These are phyloP conservation scores for Capronia epimyces DNA, from an alignment of 2,329 filamentous ascomycete species.

Conservation along the genomic window DNA sequence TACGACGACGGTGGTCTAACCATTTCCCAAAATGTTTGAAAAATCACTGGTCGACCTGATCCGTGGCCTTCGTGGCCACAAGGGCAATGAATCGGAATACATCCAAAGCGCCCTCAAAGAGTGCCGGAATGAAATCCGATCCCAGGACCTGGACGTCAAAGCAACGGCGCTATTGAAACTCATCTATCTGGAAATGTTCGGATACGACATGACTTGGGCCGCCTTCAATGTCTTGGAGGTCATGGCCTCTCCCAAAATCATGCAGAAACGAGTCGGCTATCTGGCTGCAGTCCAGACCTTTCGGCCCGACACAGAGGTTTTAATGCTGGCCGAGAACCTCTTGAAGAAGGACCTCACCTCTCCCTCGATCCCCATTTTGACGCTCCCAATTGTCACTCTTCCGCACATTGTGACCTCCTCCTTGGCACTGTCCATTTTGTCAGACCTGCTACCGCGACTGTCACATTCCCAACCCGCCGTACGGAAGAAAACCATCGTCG, in stretches of 20 bases:
- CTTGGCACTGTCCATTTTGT: slow-evolving; percentile 80
- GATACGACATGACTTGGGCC: slow-evolving; percentile 99
- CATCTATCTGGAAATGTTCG: slow-evolving; percentile 97
- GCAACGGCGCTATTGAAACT: slow-evolving; percentile 92
- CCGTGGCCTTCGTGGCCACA: slow-evolving; percentile 87
- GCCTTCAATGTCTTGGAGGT: slow-evolving; percentile 97
- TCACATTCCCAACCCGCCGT: slow-evolving; percentile 80
- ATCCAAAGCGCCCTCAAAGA: slow-evolving; percentile 90
- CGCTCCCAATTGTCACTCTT: slow-evolving; percentile 80
- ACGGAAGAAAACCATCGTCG: slow-evolving; percentile 93
- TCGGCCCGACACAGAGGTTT: slow-evolving; percentile 86
- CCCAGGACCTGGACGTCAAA: slow-evolving; percentile 95
- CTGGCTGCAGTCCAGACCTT: slow-evolving; percentile 94
- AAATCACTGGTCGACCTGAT: slow-evolving; percentile 99
- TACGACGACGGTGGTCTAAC: slow-evolving; percentile 1
- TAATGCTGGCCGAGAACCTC: slow-evolving; percentile 95
- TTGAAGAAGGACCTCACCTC: slow-evolving; percentile 76
- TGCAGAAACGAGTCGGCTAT: slow-evolving; percentile 93
- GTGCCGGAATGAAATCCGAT: slow-evolving; percentile 87
- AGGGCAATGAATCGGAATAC: slow-evolving; percentile 90
- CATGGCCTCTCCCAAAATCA: slow-evolving; percentile 93
- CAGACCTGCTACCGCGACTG: slow-evolving; percentile 78
- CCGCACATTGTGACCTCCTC: slow-evolving; percentile 92
- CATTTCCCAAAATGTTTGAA: slow-evolving; percentile 75
- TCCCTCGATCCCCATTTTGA: slow-evolving; percentile 68